Evolutionary conservation across 495 filamentous ascomycete species (phyloP).

Genomic region (Penicillium waksmanii): DNA sequence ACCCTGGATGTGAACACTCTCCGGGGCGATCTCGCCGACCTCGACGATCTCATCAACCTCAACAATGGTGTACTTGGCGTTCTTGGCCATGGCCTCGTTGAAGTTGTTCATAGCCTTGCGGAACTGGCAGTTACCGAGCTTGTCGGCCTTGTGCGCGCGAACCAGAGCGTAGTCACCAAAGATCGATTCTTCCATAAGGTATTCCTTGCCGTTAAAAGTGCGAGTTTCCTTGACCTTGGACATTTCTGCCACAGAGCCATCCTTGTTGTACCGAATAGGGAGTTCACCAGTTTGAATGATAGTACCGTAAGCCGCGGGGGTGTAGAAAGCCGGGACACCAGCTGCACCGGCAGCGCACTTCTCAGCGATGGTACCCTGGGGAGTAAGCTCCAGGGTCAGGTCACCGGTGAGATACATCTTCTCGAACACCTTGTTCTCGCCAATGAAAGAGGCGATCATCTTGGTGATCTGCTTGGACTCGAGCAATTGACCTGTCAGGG

Average conservation of each 20-base stretch:
- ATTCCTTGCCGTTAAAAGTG: constrained; percentile 80
- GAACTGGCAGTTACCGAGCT: constrained; percentile 89
- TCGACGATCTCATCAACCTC: constrained; percentile 89
- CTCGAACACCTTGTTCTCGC: constrained; percentile 90
- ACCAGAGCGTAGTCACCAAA: constrained; percentile 86
- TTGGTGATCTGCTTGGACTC: constrained; percentile 80
- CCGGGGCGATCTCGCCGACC: constrained; percentile 74
- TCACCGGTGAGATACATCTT: constrained; percentile 81
- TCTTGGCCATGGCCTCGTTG: constrained; percentile 87
- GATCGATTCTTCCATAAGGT: constrained; percentile 82
- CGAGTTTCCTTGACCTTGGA: constrained; percentile 81
- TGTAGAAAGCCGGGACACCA: constrained; percentile 90
- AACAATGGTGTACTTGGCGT: constrained; percentile 84
- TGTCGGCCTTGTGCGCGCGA: constrained; percentile 84
- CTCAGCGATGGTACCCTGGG: constrained; percentile 87
- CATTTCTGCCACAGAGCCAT: constrained; percentile 72
- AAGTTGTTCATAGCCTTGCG: constrained; percentile 84
- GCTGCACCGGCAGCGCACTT: constrained; percentile 81
- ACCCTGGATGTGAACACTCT: constrained; percentile 78
- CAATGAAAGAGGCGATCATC: constrained; percentile 87
- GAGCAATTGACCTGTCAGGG: constrained; percentile 58
- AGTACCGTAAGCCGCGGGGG: constrained; percentile 82
- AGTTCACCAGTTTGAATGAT: constrained; percentile 85
- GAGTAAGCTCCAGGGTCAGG: constrained; percentile 82
- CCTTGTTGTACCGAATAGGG: constrained; percentile 76